Evolutionary conservation across 805 yeast genomes (phyloP).

Genomic region (Starmera amethionina): DNA sequence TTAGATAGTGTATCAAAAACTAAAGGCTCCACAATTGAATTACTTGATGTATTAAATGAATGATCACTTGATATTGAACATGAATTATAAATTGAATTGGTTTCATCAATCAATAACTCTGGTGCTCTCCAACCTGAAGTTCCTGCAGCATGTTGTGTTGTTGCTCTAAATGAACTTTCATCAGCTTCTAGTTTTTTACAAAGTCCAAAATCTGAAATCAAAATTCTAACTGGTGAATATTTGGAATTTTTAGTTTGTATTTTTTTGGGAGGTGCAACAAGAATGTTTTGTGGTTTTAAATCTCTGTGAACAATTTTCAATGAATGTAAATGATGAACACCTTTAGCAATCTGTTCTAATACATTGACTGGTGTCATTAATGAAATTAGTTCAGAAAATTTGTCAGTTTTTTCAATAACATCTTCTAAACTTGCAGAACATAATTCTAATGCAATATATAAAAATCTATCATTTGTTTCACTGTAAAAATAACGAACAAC

Average conservation of each 20-base stretch:
- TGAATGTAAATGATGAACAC: constrained; percentile 79
- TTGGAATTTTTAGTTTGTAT: constrained; percentile 15
- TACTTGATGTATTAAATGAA: constrained; percentile 13
- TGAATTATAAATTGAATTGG: constrained; percentile 6
- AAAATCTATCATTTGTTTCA: constrained; percentile 78
- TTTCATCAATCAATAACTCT: constrained; percentile 49
- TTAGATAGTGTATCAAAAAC: constrained; percentile 31
- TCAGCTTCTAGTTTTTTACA: constrained; percentile 88
- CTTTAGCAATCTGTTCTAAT: constrained; percentile 70
- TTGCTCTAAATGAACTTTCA: constrained; percentile 88
- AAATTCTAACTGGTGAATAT: constrained; percentile 45
- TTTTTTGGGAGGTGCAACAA: constrained; percentile 64
- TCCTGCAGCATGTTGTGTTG: constrained; percentile 89
- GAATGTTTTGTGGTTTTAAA: constrained; percentile 86
- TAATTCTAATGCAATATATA: constrained; percentile 87
- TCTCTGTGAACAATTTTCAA: constrained; percentile 92
- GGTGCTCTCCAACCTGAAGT: constrained; percentile 99
- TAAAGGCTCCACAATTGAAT: constrained; percentile 21
- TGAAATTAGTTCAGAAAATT: constrained; percentile 27
- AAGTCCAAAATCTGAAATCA: constrained; percentile 93
- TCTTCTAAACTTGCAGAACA: constrained; percentile 88
- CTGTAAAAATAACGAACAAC: constrained; percentile 90
- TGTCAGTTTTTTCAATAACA: constrained; percentile 46
- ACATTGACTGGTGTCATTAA: constrained; percentile 42
- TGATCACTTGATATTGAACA: constrained; percentile 13